These are phyloP conservation scores for Penicillium sp. DNA, from an alignment of 2,329 filamentous ascomycete genomes.

Conservation along the genomic window DNA sequence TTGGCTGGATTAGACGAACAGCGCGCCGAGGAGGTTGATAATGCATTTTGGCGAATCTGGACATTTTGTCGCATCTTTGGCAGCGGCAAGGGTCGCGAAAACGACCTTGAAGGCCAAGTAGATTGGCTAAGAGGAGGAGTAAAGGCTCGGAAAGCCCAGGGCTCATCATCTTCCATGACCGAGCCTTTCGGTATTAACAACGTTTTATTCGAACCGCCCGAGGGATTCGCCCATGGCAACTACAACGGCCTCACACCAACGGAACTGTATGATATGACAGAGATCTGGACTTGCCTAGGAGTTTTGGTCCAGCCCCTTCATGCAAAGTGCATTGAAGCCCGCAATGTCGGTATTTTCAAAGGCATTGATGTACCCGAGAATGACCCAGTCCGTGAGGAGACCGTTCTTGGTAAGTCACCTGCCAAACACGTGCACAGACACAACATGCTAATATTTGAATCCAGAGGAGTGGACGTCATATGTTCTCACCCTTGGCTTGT, in stretches of 20 bases:
- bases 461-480: constrained; percentile 63
- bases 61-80: constrained; percentile 66
- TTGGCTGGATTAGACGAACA: constrained; percentile 49
- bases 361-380: constrained; percentile 49
- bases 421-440: not conserved
- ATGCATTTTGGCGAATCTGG: constrained; percentile 67
- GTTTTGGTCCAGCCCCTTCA: constrained; percentile 58
- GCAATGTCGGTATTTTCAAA: constrained; percentile 59
- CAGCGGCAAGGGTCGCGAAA: constrained; percentile 56
- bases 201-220: constrained; percentile 56
- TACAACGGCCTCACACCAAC: constrained; percentile 52
- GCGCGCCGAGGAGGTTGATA: constrained; percentile 55
- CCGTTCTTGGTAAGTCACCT: constrained; percentile 49
- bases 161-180: constrained; percentile 45
- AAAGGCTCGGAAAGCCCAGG: constrained; percentile 48
- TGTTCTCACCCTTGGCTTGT: constrained; percentile 59
- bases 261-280: constrained; percentile 64
- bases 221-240: constrained; percentile 61
- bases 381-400: constrained; percentile 47
- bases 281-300: constrained; percentile 63
- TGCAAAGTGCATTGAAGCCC: constrained; percentile 55
- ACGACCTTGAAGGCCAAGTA: constrained; percentile 60
- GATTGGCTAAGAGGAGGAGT: constrained; percentile 63
- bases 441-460: constrained; percentile 16
- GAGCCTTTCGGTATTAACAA: constrained; percentile 53